A percentile compares a stretch with the other conserved stretches of the same genome.
These are phyloP conservation scores for Sugiyamaella chiloensis DNA, from an alignment of 805 yeast genomes.

Conservation along the genomic window DNA sequence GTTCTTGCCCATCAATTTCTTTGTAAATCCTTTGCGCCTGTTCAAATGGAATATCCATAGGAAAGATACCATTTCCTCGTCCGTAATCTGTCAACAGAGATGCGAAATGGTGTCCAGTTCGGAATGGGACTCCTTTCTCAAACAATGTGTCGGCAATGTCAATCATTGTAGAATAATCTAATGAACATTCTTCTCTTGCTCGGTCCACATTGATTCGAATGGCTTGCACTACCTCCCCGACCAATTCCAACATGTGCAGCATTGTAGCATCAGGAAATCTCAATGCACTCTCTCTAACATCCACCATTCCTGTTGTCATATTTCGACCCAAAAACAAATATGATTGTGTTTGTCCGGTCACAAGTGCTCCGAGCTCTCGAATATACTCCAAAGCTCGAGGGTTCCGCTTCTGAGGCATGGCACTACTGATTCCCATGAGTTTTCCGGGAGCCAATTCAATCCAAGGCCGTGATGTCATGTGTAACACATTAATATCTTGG, in stretches of 20 bases:
- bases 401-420: slow-evolving; percentile 17
- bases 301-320: slow-evolving; percentile 14
- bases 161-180: slow-evolving; percentile 18
- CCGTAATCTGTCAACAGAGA: slow-evolving; percentile 17
- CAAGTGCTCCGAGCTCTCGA: slow-evolving; percentile 15
- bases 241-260: slow-evolving; percentile 14
- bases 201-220: slow-evolving; percentile 11
- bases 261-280: slow-evolving; percentile 12
- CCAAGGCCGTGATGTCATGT: slow-evolving; percentile 18
- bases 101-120: slow-evolving; percentile 17
- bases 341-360: slow-evolving; percentile 11
- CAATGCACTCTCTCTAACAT: slow-evolving; percentile 10
- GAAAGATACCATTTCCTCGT: slow-evolving; percentile 10
- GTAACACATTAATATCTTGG: slow-evolving; percentile 15
- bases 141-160: slow-evolving; percentile 15
- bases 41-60: slow-evolving; percentile 11
- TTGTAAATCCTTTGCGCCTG: slow-evolving; percentile 12
- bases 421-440: slow-evolving; percentile 17
- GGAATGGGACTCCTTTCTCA: slow-evolving; percentile 15
- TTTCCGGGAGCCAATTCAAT: slow-evolving; percentile 12
- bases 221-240: slow-evolving; percentile 7
- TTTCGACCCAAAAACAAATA: slow-evolving; percentile 10
- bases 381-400: slow-evolving; percentile 14
- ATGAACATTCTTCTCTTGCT: slow-evolving; percentile 14
- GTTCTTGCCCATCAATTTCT: slow-evolving; percentile 3